These are phyloP conservation scores for Chenopodium album DNA, from an alignment of 148 eudicot genomes.

Conservation along the genomic window DNA sequence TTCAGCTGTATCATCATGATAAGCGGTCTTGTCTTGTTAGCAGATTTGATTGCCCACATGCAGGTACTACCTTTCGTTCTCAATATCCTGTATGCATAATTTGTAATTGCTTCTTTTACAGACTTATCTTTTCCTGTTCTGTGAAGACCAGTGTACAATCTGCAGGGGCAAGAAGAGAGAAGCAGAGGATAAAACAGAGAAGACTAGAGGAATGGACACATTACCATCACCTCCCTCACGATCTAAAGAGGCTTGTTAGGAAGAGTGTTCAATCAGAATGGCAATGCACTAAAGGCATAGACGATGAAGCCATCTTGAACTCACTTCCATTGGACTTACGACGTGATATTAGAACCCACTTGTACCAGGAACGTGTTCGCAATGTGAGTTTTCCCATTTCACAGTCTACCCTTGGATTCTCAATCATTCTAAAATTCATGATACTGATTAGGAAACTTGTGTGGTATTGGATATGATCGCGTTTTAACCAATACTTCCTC, in stretches of 20 bases:
- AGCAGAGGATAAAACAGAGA: neutral
- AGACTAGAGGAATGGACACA: conserved; percentile 16
- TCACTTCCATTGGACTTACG: neutral
- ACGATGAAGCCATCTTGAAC: conserved; percentile 7
- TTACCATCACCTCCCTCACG: conserved; percentile 4
- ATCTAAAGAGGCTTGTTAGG: neutral
- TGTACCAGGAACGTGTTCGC: neutral
- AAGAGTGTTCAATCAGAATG: conserved; percentile 5
- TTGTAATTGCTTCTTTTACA: no score
- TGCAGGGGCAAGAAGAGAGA: conserved; percentile 5
- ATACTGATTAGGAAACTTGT: no score
- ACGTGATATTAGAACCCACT: neutral
- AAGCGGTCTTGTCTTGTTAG: no score
- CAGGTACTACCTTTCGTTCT: no score
- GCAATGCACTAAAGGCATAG: conserved; percentile 7
- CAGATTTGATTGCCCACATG: no score
- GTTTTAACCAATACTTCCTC: no score
- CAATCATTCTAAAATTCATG: no score
- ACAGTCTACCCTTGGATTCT: no score
- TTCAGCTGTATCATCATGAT: no score
- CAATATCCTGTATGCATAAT: no score
- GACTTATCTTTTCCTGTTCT: neutral
- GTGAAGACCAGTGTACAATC: conserved; percentile 8
- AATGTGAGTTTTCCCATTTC: neutral
- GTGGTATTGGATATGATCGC: no score